Percentiles rank a stretch among this genome's conserved stretches.
Conservation (phyloP, 495 filamentous ascomycete genomes). For the Annulohypoxylon stygium region DNA sequence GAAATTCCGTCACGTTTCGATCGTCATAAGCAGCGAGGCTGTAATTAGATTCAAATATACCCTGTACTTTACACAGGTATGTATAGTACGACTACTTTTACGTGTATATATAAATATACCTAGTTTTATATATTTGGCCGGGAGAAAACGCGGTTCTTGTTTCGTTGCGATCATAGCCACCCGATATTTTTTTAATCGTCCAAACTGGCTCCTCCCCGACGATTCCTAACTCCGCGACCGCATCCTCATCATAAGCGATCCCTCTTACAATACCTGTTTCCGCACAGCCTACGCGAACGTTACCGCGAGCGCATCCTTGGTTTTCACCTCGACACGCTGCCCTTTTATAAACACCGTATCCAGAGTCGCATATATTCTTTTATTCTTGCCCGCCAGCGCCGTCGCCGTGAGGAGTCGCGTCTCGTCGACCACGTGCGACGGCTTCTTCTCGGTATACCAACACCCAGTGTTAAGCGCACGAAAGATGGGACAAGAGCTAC, state of each 20-base stretch:
- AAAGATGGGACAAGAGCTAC: slow-evolving; percentile 42
- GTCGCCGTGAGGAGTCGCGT: slow-evolving; percentile 61
- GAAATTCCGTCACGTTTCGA: slow-evolving; percentile 21
- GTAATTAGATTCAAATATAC: slow-evolving; percentile 1
- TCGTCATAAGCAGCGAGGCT: slow-evolving; percentile 26
- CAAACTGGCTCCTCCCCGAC: slow-evolving; percentile 48
- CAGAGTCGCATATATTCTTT: slow-evolving; percentile 82
- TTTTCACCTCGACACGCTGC: slow-evolving; percentile 80
- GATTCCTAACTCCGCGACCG: slow-evolving; percentile 39
- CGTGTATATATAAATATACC: slow-evolving; percentile 6
- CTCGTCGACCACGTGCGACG: slow-evolving; percentile 66
- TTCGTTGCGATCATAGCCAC: background rate
- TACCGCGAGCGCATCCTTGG: slow-evolving; percentile 72
- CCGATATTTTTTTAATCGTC: slow-evolving; percentile 15
- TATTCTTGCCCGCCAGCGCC: slow-evolving; percentile 73
- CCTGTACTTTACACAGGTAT: background rate
- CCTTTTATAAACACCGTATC: slow-evolving; percentile 73
- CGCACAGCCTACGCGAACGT: slow-evolving; percentile 66
- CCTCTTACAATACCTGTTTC: slow-evolving; percentile 72
- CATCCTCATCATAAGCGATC: slow-evolving; percentile 48
- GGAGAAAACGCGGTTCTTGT: slow-evolving; percentile 8
- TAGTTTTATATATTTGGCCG: slow-evolving; percentile 11
- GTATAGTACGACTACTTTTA: background rate
- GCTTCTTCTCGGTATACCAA: slow-evolving; percentile 51
- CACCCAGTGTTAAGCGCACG: slow-evolving; percentile 12